Conservation (phyloP, 176 grass and related monocot genomes). For the Oryza rufipogon region DNA sequence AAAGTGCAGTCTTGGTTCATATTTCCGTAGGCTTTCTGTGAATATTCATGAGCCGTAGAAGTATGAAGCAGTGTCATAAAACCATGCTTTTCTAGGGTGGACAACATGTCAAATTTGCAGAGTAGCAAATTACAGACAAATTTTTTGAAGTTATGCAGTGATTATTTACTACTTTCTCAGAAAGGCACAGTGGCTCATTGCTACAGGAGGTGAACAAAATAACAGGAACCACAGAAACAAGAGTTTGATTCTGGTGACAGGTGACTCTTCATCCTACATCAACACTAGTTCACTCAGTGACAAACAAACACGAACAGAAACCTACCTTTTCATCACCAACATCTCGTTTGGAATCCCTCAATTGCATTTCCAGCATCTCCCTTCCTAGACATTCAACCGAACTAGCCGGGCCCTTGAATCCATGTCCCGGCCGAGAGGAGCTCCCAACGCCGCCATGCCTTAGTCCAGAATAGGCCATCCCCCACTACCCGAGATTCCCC, state of each 20-base stretch:
- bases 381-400: slow-evolving; percentile 80
- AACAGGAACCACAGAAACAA: background rate
- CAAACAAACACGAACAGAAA: slow-evolving; percentile 28
- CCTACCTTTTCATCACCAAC: slow-evolving; percentile 72
- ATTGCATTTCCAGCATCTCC: slow-evolving; percentile 77
- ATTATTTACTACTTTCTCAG: background rate
- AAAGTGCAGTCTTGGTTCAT: background rate
- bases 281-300: slow-evolving; percentile 14
- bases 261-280: slow-evolving; percentile 2
- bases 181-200: background rate
- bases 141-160: background rate
- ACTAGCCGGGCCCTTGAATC: slow-evolving; percentile 60
- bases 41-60: background rate
- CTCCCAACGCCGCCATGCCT: slow-evolving; percentile 65
- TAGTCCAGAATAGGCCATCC: slow-evolving; percentile 60
- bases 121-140: background rate
- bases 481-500: background rate
- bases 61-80: slow-evolving; percentile 21
- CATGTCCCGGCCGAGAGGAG: slow-evolving; percentile 56
- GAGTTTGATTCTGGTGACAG: slow-evolving; percentile 2
- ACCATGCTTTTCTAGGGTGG: background rate
- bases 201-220: background rate
- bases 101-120: slow-evolving; percentile 10
- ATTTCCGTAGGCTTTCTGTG: background rate
- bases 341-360: slow-evolving; percentile 70